Evolutionary conservation across 495 filamentous ascomycete genomes (phyloP).

Genomic region (Cercophora sp.): DNA sequence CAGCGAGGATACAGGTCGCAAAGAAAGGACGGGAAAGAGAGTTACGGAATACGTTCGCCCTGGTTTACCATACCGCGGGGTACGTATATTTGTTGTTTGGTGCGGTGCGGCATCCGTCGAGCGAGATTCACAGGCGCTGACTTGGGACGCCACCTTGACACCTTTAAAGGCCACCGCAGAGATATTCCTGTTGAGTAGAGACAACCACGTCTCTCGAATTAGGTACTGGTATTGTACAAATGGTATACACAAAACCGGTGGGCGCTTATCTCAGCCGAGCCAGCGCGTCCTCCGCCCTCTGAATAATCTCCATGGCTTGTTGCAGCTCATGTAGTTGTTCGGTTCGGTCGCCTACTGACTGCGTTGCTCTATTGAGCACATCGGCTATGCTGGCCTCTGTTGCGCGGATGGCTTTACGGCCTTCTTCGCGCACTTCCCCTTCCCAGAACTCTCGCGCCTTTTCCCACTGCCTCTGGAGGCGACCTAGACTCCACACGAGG

Average conservation of each 20-base stretch:
- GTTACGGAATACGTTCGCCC: constrained; percentile 1
- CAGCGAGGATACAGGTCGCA: not conserved
- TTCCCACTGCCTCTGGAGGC: constrained; percentile 80
- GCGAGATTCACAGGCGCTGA: constrained; percentile 9
- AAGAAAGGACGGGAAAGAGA: not conserved
- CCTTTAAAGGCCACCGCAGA: not conserved
- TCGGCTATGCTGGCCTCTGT: constrained; percentile 62
- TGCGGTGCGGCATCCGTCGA: constrained; percentile 10
- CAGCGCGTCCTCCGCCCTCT: constrained; percentile 41
- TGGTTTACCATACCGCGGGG: constrained; percentile 3
- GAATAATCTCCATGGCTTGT: constrained; percentile 52
- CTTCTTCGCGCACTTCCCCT: constrained; percentile 73
- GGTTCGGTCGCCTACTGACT: constrained; percentile 4
- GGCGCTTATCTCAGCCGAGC: constrained; percentile 11
- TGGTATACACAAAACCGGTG: not conserved
- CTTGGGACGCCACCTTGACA: not conserved
- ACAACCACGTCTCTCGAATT: not conserved
- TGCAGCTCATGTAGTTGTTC: constrained; percentile 45
- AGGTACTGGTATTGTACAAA: constrained; percentile 10
- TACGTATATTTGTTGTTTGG: constrained; percentile 8
- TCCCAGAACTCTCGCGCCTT: constrained; percentile 66
- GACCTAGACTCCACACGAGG: constrained; percentile 63
- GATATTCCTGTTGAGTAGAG: not conserved
- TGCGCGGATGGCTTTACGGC: constrained; percentile 64
- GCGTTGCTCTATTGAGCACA: constrained; percentile 48